Base-by-base conservation (phyloP, 768 basidiomycete genomes). In the Aureoboletus auriporus region DNA sequence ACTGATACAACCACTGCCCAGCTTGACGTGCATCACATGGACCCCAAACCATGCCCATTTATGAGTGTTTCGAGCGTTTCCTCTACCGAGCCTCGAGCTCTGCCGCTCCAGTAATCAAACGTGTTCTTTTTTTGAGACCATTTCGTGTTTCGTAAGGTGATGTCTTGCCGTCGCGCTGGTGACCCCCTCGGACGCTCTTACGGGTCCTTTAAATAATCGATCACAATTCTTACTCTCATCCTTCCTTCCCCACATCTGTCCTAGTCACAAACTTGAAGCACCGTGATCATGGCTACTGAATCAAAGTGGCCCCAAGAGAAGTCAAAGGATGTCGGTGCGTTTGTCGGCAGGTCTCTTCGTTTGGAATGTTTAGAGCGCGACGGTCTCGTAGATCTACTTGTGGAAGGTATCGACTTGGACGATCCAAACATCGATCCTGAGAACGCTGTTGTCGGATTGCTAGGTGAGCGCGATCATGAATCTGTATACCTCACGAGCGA, bases 351-450 rank as follows among this genome's bases (percentile, higher is more conserved):
- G 11, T 28, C 5, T n/a, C 20, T 8, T 6, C 1, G 14, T 35
- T 8, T 33, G 13, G 13, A n/a, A 0, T 3, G 28, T 13, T 28
- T 26, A 11, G 26, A 9, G n/a, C 5, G 1, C 5, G 10, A 1
- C 10, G 9, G 8, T 35, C 33, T 23, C 26, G 8, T 36, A 53
- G 52, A 47, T 2, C n/a, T 46, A 3, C 44, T 56, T 38, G 43
- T 42, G 9, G 8, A 37, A 10, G 17, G 52, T 7, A 42, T 41
- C 7, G 53, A 64, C 14, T 71, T 72, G 38, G 64, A 70, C 16
- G 71, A 72, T 33, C 71, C 72, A 0, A 72, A 72, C 26, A 49
- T 71, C 6, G 71, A 72, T 46, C 44, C 33, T 6, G 55, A 61
- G 2, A 41, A 49, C 1, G 53, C 44, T 0, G 0, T 61, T 4